These are phyloP conservation scores for Aureobasidium sp. DNA, from an alignment of 2,329 filamentous ascomycete species.

Conservation along the genomic window DNA sequence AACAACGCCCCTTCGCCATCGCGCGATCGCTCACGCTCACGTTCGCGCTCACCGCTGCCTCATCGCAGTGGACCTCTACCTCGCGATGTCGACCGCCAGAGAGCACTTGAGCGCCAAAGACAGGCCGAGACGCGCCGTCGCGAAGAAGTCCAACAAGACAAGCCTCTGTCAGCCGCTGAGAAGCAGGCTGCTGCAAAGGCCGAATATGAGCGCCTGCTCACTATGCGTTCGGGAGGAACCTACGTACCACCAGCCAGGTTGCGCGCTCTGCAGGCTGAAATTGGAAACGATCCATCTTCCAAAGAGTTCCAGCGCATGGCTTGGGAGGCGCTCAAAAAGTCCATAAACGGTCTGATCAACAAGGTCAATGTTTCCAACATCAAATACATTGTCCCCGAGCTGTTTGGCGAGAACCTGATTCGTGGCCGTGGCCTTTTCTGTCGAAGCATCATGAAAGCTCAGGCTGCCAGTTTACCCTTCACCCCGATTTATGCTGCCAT, in stretches of 20 bases:
- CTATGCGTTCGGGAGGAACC: constrained; percentile 87
- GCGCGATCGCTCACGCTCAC: constrained; percentile 20
- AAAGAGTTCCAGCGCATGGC: constrained; percentile 99
- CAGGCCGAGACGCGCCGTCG: constrained; percentile 39
- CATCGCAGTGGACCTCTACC: constrained; percentile 34
- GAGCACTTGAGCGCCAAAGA: constrained; percentile 47
- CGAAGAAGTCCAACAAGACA: constrained; percentile 39
- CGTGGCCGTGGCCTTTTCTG: constrained; percentile 89
- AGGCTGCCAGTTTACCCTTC: constrained; percentile 90
- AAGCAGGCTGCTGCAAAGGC: constrained; percentile 85
- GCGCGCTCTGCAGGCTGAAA: constrained; percentile 87
- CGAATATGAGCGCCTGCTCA: constrained; percentile 87
- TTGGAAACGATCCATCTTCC: constrained; percentile 81
- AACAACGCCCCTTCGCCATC: background rate
- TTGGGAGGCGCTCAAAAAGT: constrained; percentile 98
- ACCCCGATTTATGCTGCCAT: constrained; percentile 95
- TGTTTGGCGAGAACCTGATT: constrained; percentile 90
- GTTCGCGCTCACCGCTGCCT: constrained; percentile 19
- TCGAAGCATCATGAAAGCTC: constrained; percentile 95
- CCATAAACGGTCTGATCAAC: constrained; percentile 97
- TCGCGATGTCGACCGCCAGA: constrained; percentile 43
- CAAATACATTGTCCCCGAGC: constrained; percentile 91
- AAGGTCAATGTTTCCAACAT: constrained; percentile 98
- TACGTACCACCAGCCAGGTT: constrained; percentile 92
- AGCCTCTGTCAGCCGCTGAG: constrained; percentile 64